Evolutionary conservation across 441 rosid genomes (phyloP), one percentile per base, ranked within the genome.

Genomic region (Pelargonium myrrhifolium): DNA sequence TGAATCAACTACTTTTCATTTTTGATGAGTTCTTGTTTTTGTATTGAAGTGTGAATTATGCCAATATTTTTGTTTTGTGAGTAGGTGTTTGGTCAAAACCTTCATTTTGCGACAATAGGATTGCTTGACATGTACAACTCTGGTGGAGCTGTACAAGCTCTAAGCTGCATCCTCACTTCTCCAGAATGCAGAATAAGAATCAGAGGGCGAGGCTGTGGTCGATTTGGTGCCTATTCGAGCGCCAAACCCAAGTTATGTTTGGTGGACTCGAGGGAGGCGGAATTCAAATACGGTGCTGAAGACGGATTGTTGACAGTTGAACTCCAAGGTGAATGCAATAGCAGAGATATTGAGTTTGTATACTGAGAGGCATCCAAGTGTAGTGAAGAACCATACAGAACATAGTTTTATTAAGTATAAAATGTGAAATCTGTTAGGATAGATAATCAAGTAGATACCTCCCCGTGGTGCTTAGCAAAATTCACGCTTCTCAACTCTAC

Each of bases 121-220:
- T 78, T 89, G 73, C 74, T 76, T 0, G 87, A 89, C 70, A 85
- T 87, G 95, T 85, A 79, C 72, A 86, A 89, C 64, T 84, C 95
- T 0, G 92, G 90, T 45, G 95, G 95, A 76, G 88, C 86, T 26
- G 72, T 86, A 18, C 84, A 81, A 76, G 77, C 78, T 53, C 22
- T 89, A 20, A 74, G 66, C 22, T 75, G 70, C 71, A 55, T 24
- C 28, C 47, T 64, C 12, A 69, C 75, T 42, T 22, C n/a, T 18
- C 60, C 80, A 47, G 73, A 56, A 20, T 76, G 62, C 73, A 62
- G 5, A 40, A 71, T 86, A 6, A 76, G 18, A 21, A 66, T 82
- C 35, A 72, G 71, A 72, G 78, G 65, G 0, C 71, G 79, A 80
- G 91, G 90, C 9, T 72, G 76, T 63, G 89, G 91, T 62, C 64